Evolutionary conservation across 176 grass and related monocot species (phyloP).

Genomic region (Hordeum marinum): DNA sequence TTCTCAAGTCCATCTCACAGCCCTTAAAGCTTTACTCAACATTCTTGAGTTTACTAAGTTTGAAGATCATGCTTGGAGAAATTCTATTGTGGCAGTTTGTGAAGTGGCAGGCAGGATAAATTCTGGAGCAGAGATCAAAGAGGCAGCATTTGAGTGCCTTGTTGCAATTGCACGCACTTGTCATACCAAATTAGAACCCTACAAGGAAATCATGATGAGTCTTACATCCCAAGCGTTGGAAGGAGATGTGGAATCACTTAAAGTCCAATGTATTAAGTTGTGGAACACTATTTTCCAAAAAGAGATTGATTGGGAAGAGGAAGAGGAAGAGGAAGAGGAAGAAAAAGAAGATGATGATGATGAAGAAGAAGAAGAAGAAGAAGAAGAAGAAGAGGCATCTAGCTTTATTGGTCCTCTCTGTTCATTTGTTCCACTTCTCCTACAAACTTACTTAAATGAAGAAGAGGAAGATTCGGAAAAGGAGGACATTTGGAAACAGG

Average conservation of each 20-base stretch:
- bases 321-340: constrained; percentile 42
- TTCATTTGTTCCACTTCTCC: too few relatives aligned
- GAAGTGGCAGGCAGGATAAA: constrained; percentile 54
- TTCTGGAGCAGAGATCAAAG: constrained; percentile 42
- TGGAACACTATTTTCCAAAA: constrained; percentile 82
- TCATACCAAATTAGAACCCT: constrained; percentile 55
- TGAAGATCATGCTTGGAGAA: constrained; percentile 39
- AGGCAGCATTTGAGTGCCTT: constrained; percentile 32
- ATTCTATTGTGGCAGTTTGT: constrained; percentile 73
- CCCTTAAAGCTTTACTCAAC: too few relatives aligned
- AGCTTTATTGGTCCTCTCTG: constrained; percentile 30
- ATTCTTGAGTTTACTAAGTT: too few relatives aligned
- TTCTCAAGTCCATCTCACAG: too few relatives aligned
- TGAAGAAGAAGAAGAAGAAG: too few relatives aligned
- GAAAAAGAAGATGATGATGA: neutral
- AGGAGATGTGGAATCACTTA: constrained; percentile 32
- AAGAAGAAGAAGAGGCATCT: neutral
- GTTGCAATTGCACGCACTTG: constrained; percentile 57
- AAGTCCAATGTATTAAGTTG: constrained; percentile 77
- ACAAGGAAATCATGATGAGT: constrained; percentile 63
- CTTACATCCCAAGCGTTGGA: constrained; percentile 18
- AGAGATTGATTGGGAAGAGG: constrained; percentile 43
- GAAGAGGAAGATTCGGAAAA: too few relatives aligned
- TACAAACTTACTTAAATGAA: too few relatives aligned
- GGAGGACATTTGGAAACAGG: too few relatives aligned